Base-by-base conservation (phyloP, 2,329 filamentous ascomycete species). In the Corynespora cassiicola region DNA sequence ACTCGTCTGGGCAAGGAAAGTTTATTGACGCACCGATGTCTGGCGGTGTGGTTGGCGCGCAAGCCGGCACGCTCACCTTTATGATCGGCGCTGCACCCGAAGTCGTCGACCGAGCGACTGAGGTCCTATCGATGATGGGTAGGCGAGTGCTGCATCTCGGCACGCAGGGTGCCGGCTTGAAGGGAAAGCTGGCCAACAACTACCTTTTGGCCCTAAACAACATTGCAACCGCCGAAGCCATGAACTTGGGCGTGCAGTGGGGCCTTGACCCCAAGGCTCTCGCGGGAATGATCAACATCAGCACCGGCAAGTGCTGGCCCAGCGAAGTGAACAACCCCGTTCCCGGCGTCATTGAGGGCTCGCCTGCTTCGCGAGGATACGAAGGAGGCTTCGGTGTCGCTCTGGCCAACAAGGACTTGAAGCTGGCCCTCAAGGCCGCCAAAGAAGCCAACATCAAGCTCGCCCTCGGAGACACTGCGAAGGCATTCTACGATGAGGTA, bases 11-110 rank as follows among this genome's bases (percentile, higher is more conserved):
- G 1, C 80, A 86, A 62, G 88, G 88, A 36, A 79, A 78, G 35
- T 96, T 97, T 61, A 85, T 96, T 42, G 94, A 99, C 65, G 92
- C 94, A 3, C 94, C 94, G 28, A 96, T 99, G 86, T 97, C 92
- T 0, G 94, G 94, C 31, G 94, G 94, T 33, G 91, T 96, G 0
- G 90, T 97, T 5, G 94, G 92, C 27, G 94, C 94, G 8, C 78
- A 83, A 5, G 90, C 90, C 9, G 94, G 87, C 21, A 91, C 90
- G 0, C 75, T 99, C 41, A 96, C 91, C 0, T 99, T 99, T 68
- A 97, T 99, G 94, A 83, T 97, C 39, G 94, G 94, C 27, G 80
- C 85, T 6, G 76, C 83, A 0, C 63, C 74, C 1, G 72, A 78
- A 4, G 66, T 88, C 0, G 75, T 94, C 1, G 71, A 82, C 2